phyloP scores from a whole-genome alignment of 306 rosid genomes.

The Canavalia gladiata region DNA sequence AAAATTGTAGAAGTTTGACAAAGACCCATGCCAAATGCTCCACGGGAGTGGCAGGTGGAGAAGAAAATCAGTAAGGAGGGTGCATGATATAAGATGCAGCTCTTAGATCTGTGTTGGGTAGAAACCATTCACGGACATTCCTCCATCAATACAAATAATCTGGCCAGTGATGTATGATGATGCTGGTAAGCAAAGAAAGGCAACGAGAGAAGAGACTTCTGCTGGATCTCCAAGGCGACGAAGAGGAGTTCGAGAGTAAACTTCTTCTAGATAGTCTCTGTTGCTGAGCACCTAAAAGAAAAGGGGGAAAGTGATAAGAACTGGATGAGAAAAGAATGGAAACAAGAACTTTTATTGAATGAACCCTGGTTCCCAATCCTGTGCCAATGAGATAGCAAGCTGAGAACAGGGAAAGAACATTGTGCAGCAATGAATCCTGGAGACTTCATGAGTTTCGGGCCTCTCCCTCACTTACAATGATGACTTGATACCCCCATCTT shows the following conservation, averaged over 20 bases:
- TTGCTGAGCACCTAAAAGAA: slow-evolving; percentile 68
- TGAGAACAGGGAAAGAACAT: too few relatives aligned
- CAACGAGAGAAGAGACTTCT: slow-evolving; percentile 77
- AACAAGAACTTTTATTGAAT: too few relatives aligned
- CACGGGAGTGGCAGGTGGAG: slow-evolving; percentile 17
- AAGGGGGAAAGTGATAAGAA: background rate
- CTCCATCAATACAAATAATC: slow-evolving; percentile 80
- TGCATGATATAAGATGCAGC: slow-evolving; percentile 24
- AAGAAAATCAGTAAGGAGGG: background rate
- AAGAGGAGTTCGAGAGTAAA: slow-evolving; percentile 77
- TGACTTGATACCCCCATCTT: too few relatives aligned
- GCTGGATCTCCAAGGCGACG: slow-evolving; percentile 73
- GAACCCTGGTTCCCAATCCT: too few relatives aligned
- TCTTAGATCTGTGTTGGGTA: slow-evolving; percentile 52
- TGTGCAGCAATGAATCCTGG: too few relatives aligned
- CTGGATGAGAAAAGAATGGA: too few relatives aligned
- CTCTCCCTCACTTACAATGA: too few relatives aligned
- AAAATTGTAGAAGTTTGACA: background rate
- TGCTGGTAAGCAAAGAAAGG: slow-evolving; percentile 85
- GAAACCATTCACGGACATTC: slow-evolving; percentile 78
- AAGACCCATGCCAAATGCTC: background rate
- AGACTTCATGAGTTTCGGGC: too few relatives aligned
- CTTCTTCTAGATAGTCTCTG: slow-evolving; percentile 69
- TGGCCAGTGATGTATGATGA: slow-evolving; percentile 84
- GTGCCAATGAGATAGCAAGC: too few relatives aligned